Evolutionary conservation across 331 rosid genomes (phyloP).

Genomic region (Malus hybrid): DNA sequence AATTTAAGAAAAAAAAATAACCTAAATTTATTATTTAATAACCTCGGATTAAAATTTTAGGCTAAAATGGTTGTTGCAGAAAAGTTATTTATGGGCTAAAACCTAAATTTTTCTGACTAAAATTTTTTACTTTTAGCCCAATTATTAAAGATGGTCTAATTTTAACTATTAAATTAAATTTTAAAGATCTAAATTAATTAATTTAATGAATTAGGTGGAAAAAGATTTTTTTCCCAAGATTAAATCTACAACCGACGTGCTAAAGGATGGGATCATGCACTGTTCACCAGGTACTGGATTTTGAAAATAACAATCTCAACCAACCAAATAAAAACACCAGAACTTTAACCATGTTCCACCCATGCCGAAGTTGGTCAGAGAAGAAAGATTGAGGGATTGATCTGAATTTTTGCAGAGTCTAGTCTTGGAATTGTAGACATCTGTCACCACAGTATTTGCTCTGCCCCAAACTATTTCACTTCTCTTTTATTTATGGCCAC

Average conservation of each 20-base stretch:
- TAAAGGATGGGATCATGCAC: not conserved
- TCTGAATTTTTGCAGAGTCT: not conserved
- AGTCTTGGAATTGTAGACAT: conserved; percentile 21
- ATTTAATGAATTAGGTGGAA: no score
- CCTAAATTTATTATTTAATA: no score
- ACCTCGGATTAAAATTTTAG: no score
- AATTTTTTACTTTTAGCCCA: no score
- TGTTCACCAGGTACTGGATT: not conserved
- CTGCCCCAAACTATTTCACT: conserved; percentile 13
- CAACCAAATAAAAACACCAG: not conserved
- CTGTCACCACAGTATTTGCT: conserved; percentile 27
- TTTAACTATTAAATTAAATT: no score
- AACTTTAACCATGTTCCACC: not conserved
- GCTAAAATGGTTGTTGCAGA: no score
- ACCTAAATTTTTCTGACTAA: no score
- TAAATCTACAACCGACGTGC: no score
- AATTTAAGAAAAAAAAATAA: no score
- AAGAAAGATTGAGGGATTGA: not conserved
- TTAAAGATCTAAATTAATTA: rapidly evolving
- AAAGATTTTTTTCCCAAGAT: no score
- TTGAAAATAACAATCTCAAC: not conserved
- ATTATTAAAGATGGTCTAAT: no score
- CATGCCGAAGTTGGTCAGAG: conserved; percentile 16
- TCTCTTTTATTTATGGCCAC: conserved; percentile 9
- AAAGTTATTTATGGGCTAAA: no score